Conservation (phyloP, 257 asterid genomes). For the Asclepias syriaca region DNA sequence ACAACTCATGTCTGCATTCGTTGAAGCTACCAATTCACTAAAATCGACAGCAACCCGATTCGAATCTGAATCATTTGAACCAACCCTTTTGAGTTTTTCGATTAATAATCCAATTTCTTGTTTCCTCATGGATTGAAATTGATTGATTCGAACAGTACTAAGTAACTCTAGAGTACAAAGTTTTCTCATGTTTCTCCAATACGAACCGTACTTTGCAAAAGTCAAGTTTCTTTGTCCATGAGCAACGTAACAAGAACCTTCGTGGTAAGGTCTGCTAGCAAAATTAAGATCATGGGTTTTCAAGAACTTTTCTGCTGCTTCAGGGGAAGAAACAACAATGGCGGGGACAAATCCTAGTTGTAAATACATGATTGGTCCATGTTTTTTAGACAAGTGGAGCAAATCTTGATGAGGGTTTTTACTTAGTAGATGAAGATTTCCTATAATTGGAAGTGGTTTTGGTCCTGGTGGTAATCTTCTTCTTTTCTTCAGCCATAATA, state of each 20-base stretch:
- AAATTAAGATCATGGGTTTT: background rate
- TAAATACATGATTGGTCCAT: constrained; percentile 26
- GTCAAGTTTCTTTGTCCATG: constrained; percentile 9
- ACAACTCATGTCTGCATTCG: constrained; percentile 19
- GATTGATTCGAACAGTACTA: constrained; percentile 9
- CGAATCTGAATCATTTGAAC: constrained; percentile 4
- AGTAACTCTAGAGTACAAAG: constrained; percentile 14
- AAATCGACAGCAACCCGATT: constrained; percentile 12
- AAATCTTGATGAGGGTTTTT: constrained; percentile 24
- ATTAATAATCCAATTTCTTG: constrained; percentile 12
- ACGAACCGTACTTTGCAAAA: constrained; percentile 14
- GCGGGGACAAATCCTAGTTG: constrained; percentile 15
- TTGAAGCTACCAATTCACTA: constrained; percentile 13
- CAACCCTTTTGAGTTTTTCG: background rate
- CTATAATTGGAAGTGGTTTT: constrained; percentile 19
- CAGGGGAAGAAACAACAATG: no score
- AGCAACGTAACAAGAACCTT: constrained; percentile 9
- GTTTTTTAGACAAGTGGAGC: constrained; percentile 6
- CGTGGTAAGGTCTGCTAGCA: constrained; percentile 14
- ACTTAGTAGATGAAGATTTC: constrained; percentile 21
- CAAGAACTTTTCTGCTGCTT: no score
- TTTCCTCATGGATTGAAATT: constrained; percentile 15
- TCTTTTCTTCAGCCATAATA: background rate
- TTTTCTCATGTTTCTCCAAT: constrained; percentile 19
- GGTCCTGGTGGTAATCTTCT: constrained; percentile 29